Base-by-base conservation (phyloP, 345 rosid genomes). In the Eutrema japonicum region DNA sequence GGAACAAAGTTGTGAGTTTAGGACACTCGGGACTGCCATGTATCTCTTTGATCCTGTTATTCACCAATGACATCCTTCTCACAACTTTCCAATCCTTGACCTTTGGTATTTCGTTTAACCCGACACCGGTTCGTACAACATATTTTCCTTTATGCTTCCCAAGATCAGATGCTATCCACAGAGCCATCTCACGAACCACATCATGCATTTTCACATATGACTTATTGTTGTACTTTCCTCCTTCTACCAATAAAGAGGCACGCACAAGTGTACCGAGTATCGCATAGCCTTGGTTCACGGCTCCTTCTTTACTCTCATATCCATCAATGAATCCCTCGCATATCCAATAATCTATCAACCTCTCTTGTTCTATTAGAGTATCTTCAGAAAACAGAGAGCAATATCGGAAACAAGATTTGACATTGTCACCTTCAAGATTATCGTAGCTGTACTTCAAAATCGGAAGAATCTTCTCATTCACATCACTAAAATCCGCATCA, bases 1-100 rank as follows among this genome's bases (percentile, higher is more conserved):
- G 78, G 7, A 74, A n/a, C 29, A 83, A 50, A 11, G 80, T 71
- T 59, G 73, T 66, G 14, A 83, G 76, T 8, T 75, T 14, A 43
- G 46, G 63, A 38, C 76, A 74, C 1, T 26, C 29, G 7, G 76
- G 73, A 32, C 41, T 16, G 10, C 46, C 73, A 0, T 7, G 2
- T 26, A 83, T 64, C 4, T 33, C 49, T 30, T 66, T 16, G 7
- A 80, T 72, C 4, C 62, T 5, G 16, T 72, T 80, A 0, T 49
- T 16, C 71, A 81, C 40, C 45, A 83, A 5, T 2, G 84, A 78
- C 62, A 63, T 72, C 18, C 55, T 64, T 72, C 16, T 51, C 12
- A 62, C 16, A 16, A 6, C 1, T 8, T 8, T 18, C 69, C 76
- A 62, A 0, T 62, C 13, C 16, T 72, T 3, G 0, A 72, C 29